Base-by-base conservation (phyloP, 2,329 filamentous ascomycete genomes). In the Grosmannia clavigera region DNA sequence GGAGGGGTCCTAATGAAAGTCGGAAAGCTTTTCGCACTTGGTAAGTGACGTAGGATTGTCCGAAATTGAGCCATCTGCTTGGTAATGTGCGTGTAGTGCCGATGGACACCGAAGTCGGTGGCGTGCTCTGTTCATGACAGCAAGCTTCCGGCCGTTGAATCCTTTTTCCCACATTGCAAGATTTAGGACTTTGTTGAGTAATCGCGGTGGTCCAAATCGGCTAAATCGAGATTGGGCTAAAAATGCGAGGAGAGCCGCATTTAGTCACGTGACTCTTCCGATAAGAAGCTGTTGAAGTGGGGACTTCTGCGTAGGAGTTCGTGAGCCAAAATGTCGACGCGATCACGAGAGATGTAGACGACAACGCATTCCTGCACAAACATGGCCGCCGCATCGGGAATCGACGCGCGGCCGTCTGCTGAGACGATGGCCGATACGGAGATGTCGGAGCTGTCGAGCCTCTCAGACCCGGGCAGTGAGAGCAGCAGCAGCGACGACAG, bases 401-500 rank as follows among this genome's bases (percentile, higher is more conserved):
- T n/a, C 4, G 40, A 19, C 19, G 40, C 7, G 9, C 40, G 40
- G 40, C 55, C 25, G 16, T 48, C 25, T n/a, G 27, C 43, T 2
- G 43, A 25, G 1, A n/a, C 3, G 38, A 16, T n/a, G 27, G 57
- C 38, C 33, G 50, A 54, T 9, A 27, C 50, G 22, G 38, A 25
- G 19, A 10, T 38, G 29, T 60, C 59, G 5, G 55, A 53, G 6
- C 50, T 61, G 12, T 61, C 60, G 40, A 58, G 51, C 19, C 52
- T 61, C 40, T 61, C 60, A 7, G 56, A 58, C 31, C 38, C 43
- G 22, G 55, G 27, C 27, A 56, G 40, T 40, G 38, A 52, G 53
- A 9, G 12, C 35, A 43, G 48, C 48, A 48, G 25, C 50, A 29
- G 43, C 43, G 19, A 22, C 48, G 55, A 43, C 43, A 5, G 29